A percentile compares a stretch with the other conserved stretches of the same genome.
phyloP scores from a whole-genome alignment of 345 rosid genomes.

The Citrus sp. region DNA sequence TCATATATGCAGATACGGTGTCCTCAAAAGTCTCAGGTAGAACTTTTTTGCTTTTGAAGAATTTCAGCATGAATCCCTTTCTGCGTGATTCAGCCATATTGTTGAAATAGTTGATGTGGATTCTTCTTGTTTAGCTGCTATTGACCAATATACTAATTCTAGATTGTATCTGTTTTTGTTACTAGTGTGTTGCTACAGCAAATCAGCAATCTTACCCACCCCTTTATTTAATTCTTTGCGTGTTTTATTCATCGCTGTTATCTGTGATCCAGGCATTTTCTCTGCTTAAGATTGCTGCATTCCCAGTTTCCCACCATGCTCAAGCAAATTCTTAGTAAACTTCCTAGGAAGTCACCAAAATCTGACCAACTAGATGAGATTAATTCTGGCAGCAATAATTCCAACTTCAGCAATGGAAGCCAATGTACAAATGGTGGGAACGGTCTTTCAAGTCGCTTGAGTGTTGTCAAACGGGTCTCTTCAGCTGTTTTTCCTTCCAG shows the following conservation, averaged over 20 bases:
- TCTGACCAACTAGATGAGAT: constrained; percentile 40
- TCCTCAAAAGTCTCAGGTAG: neutral
- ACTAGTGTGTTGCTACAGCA: neutral
- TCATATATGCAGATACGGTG: neutral
- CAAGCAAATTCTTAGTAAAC: constrained; percentile 74
- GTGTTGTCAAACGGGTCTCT: constrained; percentile 77
- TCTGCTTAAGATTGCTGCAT: constrained; percentile 27
- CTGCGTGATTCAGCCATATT: neutral
- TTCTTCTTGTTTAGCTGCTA: neutral
- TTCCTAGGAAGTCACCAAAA: constrained; percentile 60
- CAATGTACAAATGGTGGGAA: constrained; percentile 57
- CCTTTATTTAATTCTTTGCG: neutral
- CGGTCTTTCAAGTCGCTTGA: constrained; percentile 57
- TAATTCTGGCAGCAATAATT: constrained; percentile 38
- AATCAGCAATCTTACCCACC: neutral
- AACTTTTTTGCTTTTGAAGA: constrained; percentile 1
- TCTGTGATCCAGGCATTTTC: constrained; percentile 17
- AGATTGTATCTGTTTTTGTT: neutral
- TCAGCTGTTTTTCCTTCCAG: constrained; percentile 80
- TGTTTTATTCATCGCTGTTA: neutral
- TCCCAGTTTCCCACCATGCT: constrained; percentile 48
- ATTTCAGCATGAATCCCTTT: neutral
- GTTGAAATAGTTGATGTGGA: constrained; percentile 7
- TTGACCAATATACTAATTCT: neutral
- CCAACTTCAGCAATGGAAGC: constrained; percentile 36